These are phyloP conservation scores for Dictyostelium brefeldianum DNA, from an alignment of 78 protist species.

Conservation along the genomic window DNA sequence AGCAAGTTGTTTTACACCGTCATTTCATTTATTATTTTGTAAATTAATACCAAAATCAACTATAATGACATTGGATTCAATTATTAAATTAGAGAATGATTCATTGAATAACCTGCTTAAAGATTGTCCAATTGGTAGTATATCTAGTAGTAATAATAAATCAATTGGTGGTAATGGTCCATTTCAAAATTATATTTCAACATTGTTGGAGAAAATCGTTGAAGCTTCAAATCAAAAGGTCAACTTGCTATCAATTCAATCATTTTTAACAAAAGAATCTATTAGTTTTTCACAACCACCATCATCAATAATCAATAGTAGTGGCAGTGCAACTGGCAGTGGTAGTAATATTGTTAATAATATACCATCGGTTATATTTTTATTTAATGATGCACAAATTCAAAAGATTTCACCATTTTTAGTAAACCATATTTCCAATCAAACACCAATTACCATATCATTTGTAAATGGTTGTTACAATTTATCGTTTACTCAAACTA, in stretches of 20 bases:
- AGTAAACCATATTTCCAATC: neutral
- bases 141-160: constrained; percentile 2
- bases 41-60: constrained; percentile 27
- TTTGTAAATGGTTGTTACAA: neutral
- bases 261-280: neutral
- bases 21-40: constrained; percentile 36
- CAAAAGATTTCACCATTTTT: constrained; percentile 11
- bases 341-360: neutral
- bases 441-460: constrained; percentile 4
- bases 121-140: constrained; percentile 13
- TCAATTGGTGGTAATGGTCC: neutral
- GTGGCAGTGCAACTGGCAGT: neutral
- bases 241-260: neutral
- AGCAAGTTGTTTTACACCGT: constrained; percentile 23
- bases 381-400: constrained; percentile 9
- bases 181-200: constrained; percentile 4
- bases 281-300: neutral
- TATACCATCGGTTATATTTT: neutral
- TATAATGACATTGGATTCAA: constrained; percentile 18
- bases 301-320: neutral
- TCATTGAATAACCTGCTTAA: neutral
- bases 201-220: constrained; percentile 11
- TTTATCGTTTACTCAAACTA: neutral
- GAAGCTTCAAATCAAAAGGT: constrained; percentile 30
- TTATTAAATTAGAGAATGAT: constrained; percentile 25